Evolutionary conservation across 2,329 filamentous ascomycete genomes (phyloP).

Genomic region (Aureobasidium sp.): DNA sequence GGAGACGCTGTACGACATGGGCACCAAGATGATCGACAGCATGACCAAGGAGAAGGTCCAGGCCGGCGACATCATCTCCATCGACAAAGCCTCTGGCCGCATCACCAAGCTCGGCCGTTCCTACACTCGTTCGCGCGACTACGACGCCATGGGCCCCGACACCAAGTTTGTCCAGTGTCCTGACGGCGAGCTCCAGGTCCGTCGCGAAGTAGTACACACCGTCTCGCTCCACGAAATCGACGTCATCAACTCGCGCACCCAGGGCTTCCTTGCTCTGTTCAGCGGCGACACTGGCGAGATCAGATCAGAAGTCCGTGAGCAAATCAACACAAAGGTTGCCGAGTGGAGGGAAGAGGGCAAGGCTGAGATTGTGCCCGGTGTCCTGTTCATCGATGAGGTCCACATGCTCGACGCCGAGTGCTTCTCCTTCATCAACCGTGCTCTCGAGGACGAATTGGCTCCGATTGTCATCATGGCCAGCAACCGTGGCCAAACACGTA

Average conservation of each 20-base stretch:
- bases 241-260: conserved; percentile 98
- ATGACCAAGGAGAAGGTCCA: conserved; percentile 99
- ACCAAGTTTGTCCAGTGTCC: conserved; percentile 98
- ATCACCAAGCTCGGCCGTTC: conserved; percentile 95
- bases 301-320: conserved; percentile 89
- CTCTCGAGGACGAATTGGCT: conserved; percentile 86
- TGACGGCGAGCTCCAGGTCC: conserved; percentile 93
- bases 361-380: conserved; percentile 92
- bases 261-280: conserved; percentile 94
- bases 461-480: conserved; percentile 99
- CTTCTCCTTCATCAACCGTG: conserved; percentile 97
- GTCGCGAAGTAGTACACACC: conserved; percentile 94
- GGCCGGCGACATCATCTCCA: conserved; percentile 96
- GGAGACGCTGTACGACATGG: conserved; percentile 99
- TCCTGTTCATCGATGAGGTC: conserved; percentile 97
- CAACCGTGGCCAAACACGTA: conserved; percentile 86
- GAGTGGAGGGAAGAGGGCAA: conserved; percentile 99
- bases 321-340: conserved; percentile 97
- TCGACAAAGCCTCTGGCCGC: conserved; percentile 96
- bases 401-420: conserved; percentile 99
- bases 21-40: conserved; percentile 98
- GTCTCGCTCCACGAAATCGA: conserved; percentile 97
- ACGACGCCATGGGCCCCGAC: conserved; percentile 97
- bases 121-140: conserved; percentile 90
- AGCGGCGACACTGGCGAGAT: conserved; percentile 98